Evolutionary conservation across 331 rosid species (phyloP).

Genomic region (Prunus yedoensis): DNA sequence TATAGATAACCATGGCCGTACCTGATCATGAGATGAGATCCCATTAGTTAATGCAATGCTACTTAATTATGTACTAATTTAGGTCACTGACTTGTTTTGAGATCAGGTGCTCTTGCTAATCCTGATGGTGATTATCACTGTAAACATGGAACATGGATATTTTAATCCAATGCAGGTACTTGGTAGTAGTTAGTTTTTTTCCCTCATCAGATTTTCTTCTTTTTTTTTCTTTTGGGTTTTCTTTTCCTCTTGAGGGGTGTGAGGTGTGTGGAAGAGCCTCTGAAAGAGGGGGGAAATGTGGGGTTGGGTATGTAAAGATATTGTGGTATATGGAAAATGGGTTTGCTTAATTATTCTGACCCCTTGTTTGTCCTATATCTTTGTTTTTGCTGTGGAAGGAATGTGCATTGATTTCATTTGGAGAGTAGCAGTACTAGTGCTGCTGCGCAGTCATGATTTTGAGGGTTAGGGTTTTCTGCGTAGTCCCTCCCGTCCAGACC

Average conservation of each 20-base stretch:
- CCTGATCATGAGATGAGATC: background rate
- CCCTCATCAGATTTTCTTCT: background rate
- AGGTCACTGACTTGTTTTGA: constrained; percentile 31
- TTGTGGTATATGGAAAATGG: constrained; percentile 18
- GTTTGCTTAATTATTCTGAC: constrained; percentile 32
- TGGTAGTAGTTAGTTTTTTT: constrained; percentile 7
- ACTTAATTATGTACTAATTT: constrained; percentile 25
- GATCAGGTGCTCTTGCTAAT: constrained; percentile 30
- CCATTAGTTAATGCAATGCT: constrained; percentile 7
- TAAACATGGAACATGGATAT: constrained; percentile 21
- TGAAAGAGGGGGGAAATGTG: background rate
- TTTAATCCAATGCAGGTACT: constrained; percentile 31
- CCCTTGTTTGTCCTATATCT: constrained; percentile 49
- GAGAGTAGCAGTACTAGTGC: constrained; percentile 18
- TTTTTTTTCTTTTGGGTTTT: background rate
- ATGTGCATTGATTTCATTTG: constrained; percentile 62
- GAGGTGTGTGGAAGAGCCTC: background rate
- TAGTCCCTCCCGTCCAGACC: background rate
- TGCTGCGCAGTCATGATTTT: background rate
- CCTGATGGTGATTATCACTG: constrained; percentile 19
- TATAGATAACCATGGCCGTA: background rate
- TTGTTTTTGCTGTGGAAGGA: constrained; percentile 64
- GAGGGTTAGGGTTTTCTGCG: background rate
- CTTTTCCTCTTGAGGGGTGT: background rate
- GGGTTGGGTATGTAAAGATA: constrained; percentile 26